phyloP scores from a whole-genome alignment of 2,329 filamentous ascomycete genomes.

The Monilinia aucupariae region DNA sequence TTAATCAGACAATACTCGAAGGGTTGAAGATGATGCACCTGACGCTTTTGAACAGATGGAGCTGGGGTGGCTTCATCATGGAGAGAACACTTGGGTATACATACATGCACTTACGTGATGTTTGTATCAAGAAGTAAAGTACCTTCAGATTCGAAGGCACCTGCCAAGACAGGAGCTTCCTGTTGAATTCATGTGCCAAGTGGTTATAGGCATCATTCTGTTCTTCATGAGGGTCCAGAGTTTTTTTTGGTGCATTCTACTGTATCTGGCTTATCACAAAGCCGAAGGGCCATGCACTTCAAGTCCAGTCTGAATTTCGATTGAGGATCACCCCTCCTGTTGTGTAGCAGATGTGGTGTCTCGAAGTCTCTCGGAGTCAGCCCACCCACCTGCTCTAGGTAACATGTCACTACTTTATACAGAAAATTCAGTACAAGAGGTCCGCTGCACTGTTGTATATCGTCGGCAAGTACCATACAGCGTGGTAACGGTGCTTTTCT shows the following conservation, averaged over 20 bases:
- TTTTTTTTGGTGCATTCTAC: background rate
- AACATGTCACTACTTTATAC: constrained; percentile 8
- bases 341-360: constrained; percentile 12
- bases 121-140: background rate
- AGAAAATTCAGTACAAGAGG: constrained; percentile 3
- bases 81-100: constrained; percentile 16
- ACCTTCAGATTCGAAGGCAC: background rate
- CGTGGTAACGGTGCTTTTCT: background rate
- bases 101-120: constrained; percentile 10
- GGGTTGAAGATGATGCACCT: constrained; percentile 5
- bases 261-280: background rate
- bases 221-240: background rate
- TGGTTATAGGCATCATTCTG: background rate
- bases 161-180: background rate
- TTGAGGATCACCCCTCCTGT: constrained; percentile 13
- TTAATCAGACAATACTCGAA: background rate
- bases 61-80: constrained; percentile 1
- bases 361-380: constrained; percentile 11
- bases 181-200: constrained; percentile 12
- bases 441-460: constrained; percentile 11
- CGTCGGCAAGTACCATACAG: constrained; percentile 4
- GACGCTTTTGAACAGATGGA: background rate
- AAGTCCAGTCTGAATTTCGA: constrained; percentile 1
- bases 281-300: background rate
- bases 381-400: constrained; percentile 7